Evolutionary conservation across 2,329 filamentous ascomycete species (phyloP).

Genomic region (Nigrograna mackinnonii): DNA sequence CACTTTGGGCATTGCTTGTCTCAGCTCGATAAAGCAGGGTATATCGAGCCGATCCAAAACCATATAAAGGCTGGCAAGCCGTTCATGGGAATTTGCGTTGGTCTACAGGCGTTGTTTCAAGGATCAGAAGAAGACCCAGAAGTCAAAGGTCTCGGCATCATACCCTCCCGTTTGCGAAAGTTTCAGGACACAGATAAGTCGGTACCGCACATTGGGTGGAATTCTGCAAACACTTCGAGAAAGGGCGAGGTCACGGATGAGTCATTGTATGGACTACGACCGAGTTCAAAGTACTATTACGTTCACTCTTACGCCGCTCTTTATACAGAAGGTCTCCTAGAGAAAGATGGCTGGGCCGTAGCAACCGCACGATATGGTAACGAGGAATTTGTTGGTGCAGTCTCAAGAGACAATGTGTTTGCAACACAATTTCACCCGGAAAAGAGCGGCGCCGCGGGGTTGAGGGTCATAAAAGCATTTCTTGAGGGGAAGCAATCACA

Average conservation of each 20-base stretch:
- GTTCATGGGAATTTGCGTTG: slow-evolving; percentile 97
- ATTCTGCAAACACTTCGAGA: slow-evolving; percentile 72
- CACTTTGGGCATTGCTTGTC: slow-evolving; percentile 96
- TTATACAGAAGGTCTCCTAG: slow-evolving; percentile 73
- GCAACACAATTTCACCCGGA: slow-evolving; percentile 98
- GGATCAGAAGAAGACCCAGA: slow-evolving; percentile 78
- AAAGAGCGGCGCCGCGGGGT: slow-evolving; percentile 88
- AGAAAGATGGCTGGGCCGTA: slow-evolving; percentile 86
- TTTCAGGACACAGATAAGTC: slow-evolving; percentile 81
- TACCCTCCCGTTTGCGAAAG: slow-evolving; percentile 71
- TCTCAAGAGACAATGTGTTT: slow-evolving; percentile 83
- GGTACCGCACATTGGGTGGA: slow-evolving; percentile 99
- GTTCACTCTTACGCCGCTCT: slow-evolving; percentile 91
- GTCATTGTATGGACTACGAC: slow-evolving; percentile 76
- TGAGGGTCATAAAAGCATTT: slow-evolving; percentile 84
- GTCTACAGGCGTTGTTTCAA: slow-evolving; percentile 86
- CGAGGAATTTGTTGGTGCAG: slow-evolving; percentile 89
- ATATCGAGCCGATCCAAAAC: slow-evolving; percentile 76
- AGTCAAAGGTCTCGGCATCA: slow-evolving; percentile 74
- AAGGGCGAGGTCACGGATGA: slow-evolving; percentile 46
- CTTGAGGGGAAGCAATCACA: slow-evolving; percentile 69
- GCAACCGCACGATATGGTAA: slow-evolving; percentile 85
- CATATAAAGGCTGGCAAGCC: slow-evolving; percentile 92
- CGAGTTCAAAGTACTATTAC: slow-evolving; percentile 95
- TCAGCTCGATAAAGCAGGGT: slow-evolving; percentile 81